A percentile compares a stretch with the other conserved stretches of the same genome.
phyloP scores from a whole-genome alignment of 2,329 filamentous ascomycete genomes.

The Colletotrichum nymphaeae region DNA sequence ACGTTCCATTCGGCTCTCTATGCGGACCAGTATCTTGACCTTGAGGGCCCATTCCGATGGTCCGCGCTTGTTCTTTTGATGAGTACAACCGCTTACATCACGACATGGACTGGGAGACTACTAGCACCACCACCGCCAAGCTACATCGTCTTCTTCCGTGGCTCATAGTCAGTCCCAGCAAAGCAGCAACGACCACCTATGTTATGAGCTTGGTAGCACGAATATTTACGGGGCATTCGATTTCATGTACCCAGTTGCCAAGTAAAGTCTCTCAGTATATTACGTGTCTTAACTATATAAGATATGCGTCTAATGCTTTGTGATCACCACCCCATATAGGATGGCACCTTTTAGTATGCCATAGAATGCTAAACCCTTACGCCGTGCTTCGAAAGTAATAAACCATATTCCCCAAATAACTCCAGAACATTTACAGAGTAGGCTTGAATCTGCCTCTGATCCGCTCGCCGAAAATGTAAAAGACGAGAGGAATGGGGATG shows the following conservation, averaged over 20 bases:
- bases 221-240: too few relatives aligned
- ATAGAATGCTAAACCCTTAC: not conserved
- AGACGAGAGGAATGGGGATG: conserved; percentile 51
- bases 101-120: too few relatives aligned
- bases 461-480: conserved; percentile 50
- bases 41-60: not conserved
- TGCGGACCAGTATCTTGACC: not conserved
- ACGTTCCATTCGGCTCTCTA: not conserved
- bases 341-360: not conserved
- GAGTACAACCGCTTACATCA: not conserved
- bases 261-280: too few relatives aligned
- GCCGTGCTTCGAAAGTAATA: not conserved
- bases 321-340: not conserved
- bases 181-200: too few relatives aligned
- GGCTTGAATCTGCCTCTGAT: conserved; percentile 43
- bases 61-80: not conserved
- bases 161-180: too few relatives aligned
- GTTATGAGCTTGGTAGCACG: too few relatives aligned
- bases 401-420: not conserved
- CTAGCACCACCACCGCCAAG: too few relatives aligned
- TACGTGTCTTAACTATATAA: not conserved
- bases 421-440: not conserved
- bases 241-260: too few relatives aligned
- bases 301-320: not conserved
- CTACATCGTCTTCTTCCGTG: too few relatives aligned